Evolutionary conservation across 805 yeast species (phyloP), one percentile per base, ranked within the genome.

Genomic region (Yamadazyma tumulicola): DNA sequence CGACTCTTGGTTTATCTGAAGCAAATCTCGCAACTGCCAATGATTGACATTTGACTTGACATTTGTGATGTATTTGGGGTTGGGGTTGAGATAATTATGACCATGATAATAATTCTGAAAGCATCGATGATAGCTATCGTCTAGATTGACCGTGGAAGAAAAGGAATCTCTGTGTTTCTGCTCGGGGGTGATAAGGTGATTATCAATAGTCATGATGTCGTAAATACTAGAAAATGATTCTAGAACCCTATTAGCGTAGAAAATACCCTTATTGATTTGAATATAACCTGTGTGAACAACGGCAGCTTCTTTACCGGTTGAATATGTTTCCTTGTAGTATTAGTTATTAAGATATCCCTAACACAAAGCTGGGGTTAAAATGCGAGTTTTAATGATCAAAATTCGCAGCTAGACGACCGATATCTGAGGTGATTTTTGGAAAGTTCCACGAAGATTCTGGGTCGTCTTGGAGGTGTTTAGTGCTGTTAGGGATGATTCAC

Each of bases 1-100:
- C 56, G 36, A 54, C 38, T 31, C 48, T 19, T 38, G 44, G 42
- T 36, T 80, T 11, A 74, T 71, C 44, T 78, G 74, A 5, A 87
- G 64, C 49, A 87, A 67, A 51, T 87, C 91, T 23, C 94, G 67
- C 20, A 87, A 65, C 55, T 86, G 96, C 95, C 95, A 87, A 61
- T 86, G 79, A 34, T 67, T 67, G 28, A 57, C 60, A 11, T 57
- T 49, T 5, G 65, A 49, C 16, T 54, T 52, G 19, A 63, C 48
- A 26, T 48, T 50, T 15, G 64, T 44, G 12, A 65, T 46, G 41
- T 65, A 67, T 12, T 32, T 41, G 3, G 72, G 72, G 32, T 52
- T 51, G 4, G 71, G 66, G 16, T 50, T 52, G 26, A 67, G 50
- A 42, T 55, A 60, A 28, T 55, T 56, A 37, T 59, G 65, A 4